Conservation (phyloP, 2,329 filamentous ascomycete species). For the Ceratocystis harringtonii region DNA sequence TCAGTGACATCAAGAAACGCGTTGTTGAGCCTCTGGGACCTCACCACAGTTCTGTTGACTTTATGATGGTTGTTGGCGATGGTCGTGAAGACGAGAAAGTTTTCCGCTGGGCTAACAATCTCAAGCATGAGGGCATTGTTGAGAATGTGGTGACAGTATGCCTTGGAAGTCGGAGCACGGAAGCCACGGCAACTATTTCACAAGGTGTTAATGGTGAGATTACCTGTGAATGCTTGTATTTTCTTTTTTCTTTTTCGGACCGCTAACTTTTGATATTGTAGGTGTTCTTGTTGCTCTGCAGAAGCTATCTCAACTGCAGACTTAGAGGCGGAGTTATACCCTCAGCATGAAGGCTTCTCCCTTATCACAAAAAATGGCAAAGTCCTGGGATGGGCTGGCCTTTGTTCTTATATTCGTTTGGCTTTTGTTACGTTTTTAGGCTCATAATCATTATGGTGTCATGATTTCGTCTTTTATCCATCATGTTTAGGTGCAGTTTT, state of each 20-base stretch:
- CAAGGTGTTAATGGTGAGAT: constrained; percentile 78
- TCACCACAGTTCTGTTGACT: constrained; percentile 49
- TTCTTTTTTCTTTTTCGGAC: constrained; percentile 8
- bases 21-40: neutral
- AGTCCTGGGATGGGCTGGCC: neutral
- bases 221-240: neutral
- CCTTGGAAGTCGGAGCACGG: constrained; percentile 72
- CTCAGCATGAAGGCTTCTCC: too few species aligned
- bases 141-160: constrained; percentile 71
- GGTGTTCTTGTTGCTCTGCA: constrained; percentile 32
- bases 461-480: neutral
- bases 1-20: constrained; percentile 32
- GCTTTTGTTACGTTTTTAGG: neutral
- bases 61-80: constrained; percentile 78
- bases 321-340: neutral
- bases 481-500: neutral
- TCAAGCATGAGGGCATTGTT: constrained; percentile 44
- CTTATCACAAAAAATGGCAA: neutral
- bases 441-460: neutral
- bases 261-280: constrained; percentile 16
- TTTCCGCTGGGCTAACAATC: constrained; percentile 81
- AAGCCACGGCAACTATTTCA: constrained; percentile 70
- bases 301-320: constrained; percentile 25
- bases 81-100: constrained; percentile 87
- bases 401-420: neutral